These are phyloP conservation scores for Nakazawaea ernobii DNA, from an alignment of 805 yeast genomes.

Conservation along the genomic window DNA sequence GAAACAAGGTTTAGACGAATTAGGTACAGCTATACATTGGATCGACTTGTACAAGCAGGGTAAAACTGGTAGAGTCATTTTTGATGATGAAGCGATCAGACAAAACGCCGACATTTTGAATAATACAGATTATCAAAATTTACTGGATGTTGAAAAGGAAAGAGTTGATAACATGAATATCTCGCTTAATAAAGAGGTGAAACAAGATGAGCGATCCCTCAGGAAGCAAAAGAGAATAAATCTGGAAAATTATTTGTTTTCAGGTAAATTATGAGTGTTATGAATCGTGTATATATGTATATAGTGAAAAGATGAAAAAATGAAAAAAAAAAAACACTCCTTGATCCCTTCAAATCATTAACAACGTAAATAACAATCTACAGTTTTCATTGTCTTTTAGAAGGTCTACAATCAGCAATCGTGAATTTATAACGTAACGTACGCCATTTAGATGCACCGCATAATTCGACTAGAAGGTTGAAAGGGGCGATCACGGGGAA, in stretches of 20 bases:
- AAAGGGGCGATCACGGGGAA: no score
- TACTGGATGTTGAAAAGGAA: slow-evolving; percentile 12
- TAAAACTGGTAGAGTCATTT: slow-evolving; percentile 27
- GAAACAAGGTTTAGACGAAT: slow-evolving; percentile 40
- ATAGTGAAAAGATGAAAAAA: no score
- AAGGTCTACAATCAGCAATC: no score
- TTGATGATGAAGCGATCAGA: slow-evolving; percentile 22
- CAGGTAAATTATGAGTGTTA: background rate
- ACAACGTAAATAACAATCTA: no score
- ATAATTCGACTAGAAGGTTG: no score
- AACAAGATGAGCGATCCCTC: background rate
- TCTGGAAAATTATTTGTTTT: slow-evolving; percentile 4
- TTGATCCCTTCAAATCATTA: no score
- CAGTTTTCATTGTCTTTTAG: no score
- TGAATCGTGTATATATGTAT: background rate
- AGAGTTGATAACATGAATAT: slow-evolving; percentile 13
- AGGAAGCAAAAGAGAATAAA: slow-evolving; percentile 4
- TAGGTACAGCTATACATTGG: slow-evolving; percentile 61
- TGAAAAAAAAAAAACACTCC: background rate
- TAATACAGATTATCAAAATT: slow-evolving; percentile 11
- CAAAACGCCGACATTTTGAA: slow-evolving; percentile 6
- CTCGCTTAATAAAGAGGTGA: background rate
- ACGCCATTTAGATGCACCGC: no score
- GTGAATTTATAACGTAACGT: no score
- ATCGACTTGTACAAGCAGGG: slow-evolving; percentile 58